Evolutionary conservation across 345 rosid genomes (phyloP).

Genomic region (Lepidium africanum): DNA sequence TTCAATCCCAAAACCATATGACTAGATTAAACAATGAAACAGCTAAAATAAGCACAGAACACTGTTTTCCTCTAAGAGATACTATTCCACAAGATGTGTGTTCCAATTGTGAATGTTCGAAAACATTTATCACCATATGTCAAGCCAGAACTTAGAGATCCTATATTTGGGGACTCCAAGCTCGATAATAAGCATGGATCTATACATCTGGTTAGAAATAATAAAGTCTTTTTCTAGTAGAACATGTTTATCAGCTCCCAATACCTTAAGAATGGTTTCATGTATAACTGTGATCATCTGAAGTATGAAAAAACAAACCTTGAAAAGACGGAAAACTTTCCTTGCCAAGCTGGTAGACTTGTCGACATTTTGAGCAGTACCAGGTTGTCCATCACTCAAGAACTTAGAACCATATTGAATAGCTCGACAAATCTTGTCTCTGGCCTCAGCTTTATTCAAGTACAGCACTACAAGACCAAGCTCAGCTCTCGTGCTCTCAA

Average conservation of each 20-base stretch:
- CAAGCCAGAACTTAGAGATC: no score
- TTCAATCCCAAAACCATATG: no score
- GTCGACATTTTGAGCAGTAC: conserved; percentile 90
- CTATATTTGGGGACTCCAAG: background rate
- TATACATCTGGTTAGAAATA: background rate
- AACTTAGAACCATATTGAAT: conserved; percentile 95
- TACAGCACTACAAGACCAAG: conserved; percentile 76
- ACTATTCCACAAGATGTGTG: background rate
- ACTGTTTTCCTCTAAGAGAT: background rate
- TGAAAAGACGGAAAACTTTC: conserved; percentile 91
- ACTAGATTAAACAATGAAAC: background rate
- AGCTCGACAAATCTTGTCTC: conserved; percentile 98
- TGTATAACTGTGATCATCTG: background rate
- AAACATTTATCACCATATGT: no score
- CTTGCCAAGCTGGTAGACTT: conserved; percentile 91
- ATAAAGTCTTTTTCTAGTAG: no score
- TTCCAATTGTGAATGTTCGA: background rate
- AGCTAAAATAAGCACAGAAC: background rate
- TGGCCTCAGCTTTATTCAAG: conserved; percentile 92
- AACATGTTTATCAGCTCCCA: background rate
- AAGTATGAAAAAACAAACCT: conserved; percentile 34
- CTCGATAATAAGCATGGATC: background rate
- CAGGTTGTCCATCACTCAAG: conserved; percentile 75
- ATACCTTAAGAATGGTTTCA: background rate
- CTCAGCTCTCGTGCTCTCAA: conserved; percentile 87